Evolutionary conservation across 148 eudicot species (phyloP).

Genomic region (Spergularia bocconei): DNA sequence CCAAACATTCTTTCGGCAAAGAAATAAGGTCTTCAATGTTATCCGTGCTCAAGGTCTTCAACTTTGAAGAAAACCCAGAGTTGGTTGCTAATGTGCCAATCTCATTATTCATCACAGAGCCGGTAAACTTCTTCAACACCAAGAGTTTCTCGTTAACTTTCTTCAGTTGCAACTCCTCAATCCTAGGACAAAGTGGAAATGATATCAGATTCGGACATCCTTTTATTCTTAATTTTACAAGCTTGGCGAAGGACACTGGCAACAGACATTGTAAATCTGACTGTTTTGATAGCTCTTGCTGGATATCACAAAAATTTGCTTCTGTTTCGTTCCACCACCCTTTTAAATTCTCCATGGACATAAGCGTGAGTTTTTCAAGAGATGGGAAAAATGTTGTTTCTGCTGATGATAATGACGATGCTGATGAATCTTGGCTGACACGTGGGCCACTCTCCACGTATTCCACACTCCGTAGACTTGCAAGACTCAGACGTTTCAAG

Average conservation of each 20-base stretch:
- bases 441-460: not conserved
- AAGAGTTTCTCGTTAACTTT: not conserved
- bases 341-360: constrained; percentile 5
- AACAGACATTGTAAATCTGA: not conserved
- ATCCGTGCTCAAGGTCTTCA: constrained; percentile 9
- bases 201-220: no score
- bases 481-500: constrained; percentile 12
- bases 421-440: not conserved
- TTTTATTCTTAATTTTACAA: no score
- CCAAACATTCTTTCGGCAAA: constrained; percentile 16
- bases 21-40: constrained; percentile 14
- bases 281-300: not conserved
- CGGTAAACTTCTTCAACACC: constrained; percentile 14
- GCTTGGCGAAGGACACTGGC: no score
- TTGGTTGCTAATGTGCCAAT: not conserved
- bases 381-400: constrained; percentile 32
- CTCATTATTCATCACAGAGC: not conserved
- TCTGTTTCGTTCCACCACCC: constrained; percentile 33
- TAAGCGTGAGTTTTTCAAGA: constrained; percentile 23
- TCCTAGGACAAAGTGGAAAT: constrained; percentile 14
- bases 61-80: not conserved
- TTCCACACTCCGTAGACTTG: not conserved
- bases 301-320: no score
- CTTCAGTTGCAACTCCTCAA: not conserved
- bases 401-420: not conserved